Evolutionary conservation across 495 filamentous ascomycete genomes (phyloP).

Genomic region (Chlorociboria aeruginascens): DNA sequence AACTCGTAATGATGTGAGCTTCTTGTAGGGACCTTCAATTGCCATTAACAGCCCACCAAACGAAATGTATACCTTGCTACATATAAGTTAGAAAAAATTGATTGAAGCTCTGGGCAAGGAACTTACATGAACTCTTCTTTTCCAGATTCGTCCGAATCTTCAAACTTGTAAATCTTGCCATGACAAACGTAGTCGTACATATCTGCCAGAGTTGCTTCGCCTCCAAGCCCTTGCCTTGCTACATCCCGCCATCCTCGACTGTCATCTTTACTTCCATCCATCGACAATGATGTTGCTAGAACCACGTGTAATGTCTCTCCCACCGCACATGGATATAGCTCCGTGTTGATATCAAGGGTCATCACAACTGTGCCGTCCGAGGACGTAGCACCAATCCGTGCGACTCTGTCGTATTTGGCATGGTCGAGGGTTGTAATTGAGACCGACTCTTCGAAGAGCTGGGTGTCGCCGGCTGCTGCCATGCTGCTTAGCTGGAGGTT

Average conservation of each 20-base stretch:
- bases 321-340: constrained; percentile 67
- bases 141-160: constrained; percentile 61
- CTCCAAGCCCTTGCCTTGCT: constrained; percentile 35
- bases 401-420: constrained; percentile 89
- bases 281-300: constrained; percentile 68
- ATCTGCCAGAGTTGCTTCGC: constrained; percentile 73
- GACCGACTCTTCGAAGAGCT: constrained; percentile 91
- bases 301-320: constrained; percentile 68
- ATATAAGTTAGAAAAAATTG: not conserved
- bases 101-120: not conserved
- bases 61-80: constrained; percentile 80
- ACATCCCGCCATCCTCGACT: constrained; percentile 70
- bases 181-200: constrained; percentile 95
- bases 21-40: constrained; percentile 91
- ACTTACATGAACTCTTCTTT: constrained; percentile 62
- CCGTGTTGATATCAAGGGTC: constrained; percentile 85
- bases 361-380: constrained; percentile 60
- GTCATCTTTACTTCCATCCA: constrained; percentile 68
- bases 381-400: constrained; percentile 62
- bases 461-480: constrained; percentile 57
- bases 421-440: constrained; percentile 62
- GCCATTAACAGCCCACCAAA: constrained; percentile 86
- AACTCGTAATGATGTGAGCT: constrained; percentile 76
- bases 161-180: constrained; percentile 95
- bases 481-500: constrained; percentile 8